Conservation (phyloP, 148 eudicot genomes). For the Rhododendron vialii region DNA sequence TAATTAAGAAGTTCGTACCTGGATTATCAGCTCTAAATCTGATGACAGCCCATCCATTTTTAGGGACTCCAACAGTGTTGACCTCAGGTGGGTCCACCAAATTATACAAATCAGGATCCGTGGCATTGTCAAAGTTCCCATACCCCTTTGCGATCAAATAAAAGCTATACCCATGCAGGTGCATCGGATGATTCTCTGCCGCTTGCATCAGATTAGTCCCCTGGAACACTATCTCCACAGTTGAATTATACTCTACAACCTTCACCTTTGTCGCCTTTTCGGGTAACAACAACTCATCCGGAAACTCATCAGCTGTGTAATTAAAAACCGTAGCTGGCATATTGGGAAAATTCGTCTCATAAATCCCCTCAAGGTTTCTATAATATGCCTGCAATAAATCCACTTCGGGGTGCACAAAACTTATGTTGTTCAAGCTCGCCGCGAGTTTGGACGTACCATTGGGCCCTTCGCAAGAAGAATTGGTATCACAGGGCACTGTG, state of each 20-base stretch:
- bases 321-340: conserved; percentile 9
- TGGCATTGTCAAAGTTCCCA: conserved; percentile 11
- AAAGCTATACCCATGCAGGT: conserved; percentile 26
- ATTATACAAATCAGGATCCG: conserved; percentile 15
- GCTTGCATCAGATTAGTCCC: conserved; percentile 15
- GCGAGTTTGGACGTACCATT: neutral
- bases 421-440: conserved; percentile 21
- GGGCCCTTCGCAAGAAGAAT: conserved; percentile 20
- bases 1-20: conserved; percentile 1
- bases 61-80: conserved; percentile 24
- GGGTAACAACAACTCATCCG: neutral
- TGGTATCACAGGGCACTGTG: conserved; percentile 5
- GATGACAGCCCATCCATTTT: conserved; percentile 27
- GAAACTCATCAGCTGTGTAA: conserved; percentile 10
- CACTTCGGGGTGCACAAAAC: conserved; percentile 4
- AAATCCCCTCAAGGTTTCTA: neutral
- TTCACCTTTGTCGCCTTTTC: conserved; percentile 10
- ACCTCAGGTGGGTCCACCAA: conserved; percentile 19
- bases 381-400: conserved; percentile 23
- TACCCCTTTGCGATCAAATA: conserved; percentile 15
- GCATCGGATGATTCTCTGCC: conserved; percentile 30
- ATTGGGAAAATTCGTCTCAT: conserved; percentile 15
- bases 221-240: conserved; percentile 24
- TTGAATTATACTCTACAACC: conserved; percentile 10
- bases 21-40: conserved; percentile 29